A percentile compares a stretch with the other conserved stretches of the same genome.
Conservation (phyloP, 2,329 filamentous ascomycete genomes). For the Daldinia sp. region DNA sequence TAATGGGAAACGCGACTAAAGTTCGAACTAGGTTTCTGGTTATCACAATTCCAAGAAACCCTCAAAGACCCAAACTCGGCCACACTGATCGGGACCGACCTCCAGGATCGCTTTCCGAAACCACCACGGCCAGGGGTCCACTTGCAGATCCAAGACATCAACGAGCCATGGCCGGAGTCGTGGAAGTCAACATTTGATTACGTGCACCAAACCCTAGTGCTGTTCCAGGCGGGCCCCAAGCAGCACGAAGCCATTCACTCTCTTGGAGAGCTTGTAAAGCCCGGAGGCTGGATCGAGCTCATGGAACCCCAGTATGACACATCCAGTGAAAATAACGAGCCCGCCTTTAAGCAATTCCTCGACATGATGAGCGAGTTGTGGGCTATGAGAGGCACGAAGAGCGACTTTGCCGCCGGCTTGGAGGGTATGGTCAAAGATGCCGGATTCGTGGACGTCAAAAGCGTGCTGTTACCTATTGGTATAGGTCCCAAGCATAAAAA, state of each 20-base stretch:
- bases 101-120: conserved; percentile 26
- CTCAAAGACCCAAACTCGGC: conserved; percentile 28
- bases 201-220: conserved; percentile 32
- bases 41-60: conserved; percentile 22
- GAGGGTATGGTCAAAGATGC: conserved; percentile 19
- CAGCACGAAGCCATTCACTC: conserved; percentile 18
- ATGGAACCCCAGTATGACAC: conserved; percentile 22
- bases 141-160: conserved; percentile 30
- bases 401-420: conserved; percentile 14
- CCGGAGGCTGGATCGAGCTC: conserved; percentile 36
- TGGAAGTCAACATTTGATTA: conserved; percentile 30
- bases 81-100: conserved; percentile 31
- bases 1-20: not conserved
- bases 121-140: conserved; percentile 20
- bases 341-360: conserved; percentile 18
- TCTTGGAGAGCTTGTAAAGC: conserved; percentile 26
- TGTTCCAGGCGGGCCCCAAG: conserved; percentile 21
- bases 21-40: conserved; percentile 16
- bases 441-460: conserved; percentile 26
- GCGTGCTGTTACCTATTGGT: conserved; percentile 17
- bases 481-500: conserved; percentile 17
- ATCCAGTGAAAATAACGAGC: conserved; percentile 3
- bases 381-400: conserved; percentile 15
- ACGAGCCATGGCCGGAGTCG: conserved; percentile 26
- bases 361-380: conserved; percentile 24